Evolutionary conservation across 2,329 filamentous ascomycete species (phyloP).

Genomic region (Dactylonectria macrodidyma): DNA sequence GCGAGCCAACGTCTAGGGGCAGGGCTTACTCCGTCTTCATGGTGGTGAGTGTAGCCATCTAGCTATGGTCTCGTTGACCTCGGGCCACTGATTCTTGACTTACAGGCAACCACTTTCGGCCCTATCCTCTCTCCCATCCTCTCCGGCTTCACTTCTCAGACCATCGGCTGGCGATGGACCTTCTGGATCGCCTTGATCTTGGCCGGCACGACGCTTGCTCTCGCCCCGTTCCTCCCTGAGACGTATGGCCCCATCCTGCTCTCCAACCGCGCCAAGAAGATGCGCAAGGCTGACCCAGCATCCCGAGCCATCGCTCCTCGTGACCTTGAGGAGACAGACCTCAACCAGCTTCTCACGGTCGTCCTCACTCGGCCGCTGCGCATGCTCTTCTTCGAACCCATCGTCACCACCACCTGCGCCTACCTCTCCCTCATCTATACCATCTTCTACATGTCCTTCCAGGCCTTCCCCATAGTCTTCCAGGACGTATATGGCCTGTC

Average conservation of each 20-base stretch:
- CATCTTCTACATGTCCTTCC: constrained; percentile 80
- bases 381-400: constrained; percentile 81
- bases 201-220: constrained; percentile 72
- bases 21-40: constrained; percentile 76
- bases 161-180: constrained; percentile 77
- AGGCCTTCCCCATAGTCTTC: constrained; percentile 82
- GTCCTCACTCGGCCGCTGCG: constrained; percentile 79
- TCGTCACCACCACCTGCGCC: constrained; percentile 78
- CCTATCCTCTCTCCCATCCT: constrained; percentile 77
- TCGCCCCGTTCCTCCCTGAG: constrained; percentile 76
- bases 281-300: constrained; percentile 70
- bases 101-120: constrained; percentile 73
- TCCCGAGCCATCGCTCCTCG: constrained; percentile 69
- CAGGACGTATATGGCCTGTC: constrained; percentile 73
- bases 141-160: constrained; percentile 72
- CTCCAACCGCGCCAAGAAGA: constrained; percentile 66
- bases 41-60: constrained; percentile 61
- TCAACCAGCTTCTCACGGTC: constrained; percentile 74
- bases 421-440: constrained; percentile 81
- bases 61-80: neutral
- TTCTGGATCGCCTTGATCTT: constrained; percentile 81
- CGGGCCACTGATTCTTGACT: constrained; percentile 25
- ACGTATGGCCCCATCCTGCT: constrained; percentile 74
- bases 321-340: constrained; percentile 73
- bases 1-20: constrained; percentile 65